Base-by-base conservation (phyloP, 2,329 filamentous ascomycete species). In the Colletotrichum endophyticum region DNA sequence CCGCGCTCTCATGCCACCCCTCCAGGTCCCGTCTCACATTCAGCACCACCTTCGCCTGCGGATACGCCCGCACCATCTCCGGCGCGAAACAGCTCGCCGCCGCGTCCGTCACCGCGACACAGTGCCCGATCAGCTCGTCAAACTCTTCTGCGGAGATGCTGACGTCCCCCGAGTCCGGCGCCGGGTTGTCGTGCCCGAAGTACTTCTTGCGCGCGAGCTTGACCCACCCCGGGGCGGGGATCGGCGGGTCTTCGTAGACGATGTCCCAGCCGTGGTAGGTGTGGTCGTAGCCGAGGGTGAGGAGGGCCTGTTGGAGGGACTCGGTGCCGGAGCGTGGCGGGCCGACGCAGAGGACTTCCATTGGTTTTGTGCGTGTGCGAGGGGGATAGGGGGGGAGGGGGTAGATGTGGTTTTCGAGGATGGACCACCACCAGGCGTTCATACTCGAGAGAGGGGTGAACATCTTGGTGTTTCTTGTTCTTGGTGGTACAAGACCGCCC, bases 1-100 rank as follows among this genome's bases (percentile, higher is more conserved):
- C 76, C 30, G 81, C 68, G 67, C 84, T 86, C 53, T 78, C 72
- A 78, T 84, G 82, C 87, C 87, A 88, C n/a, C 81, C 82, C 27
- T 85, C 82, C 11, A 83, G 79, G 73, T 88, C 86, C n/a, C 83
- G 79, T 8, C 83, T 80, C 39, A 85, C 86, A 77, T 82, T 81
- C 72, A 87, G 83, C 22, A 90, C 84, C 13, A 90, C 87, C 75
- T 87, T 87, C 59, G 89, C 88, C 66, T 76, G 44, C 12, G 74
- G 74, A 5, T 76, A 76, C 28, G 74, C 74, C 12, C 66, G 11
- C 3, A 76, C 69, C 74, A 76, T 74, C 59, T 90, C 88, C 19
- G 84, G 82, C 5, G 83, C 85, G 59, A 90, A 86, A 28, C 85
- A 78, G 11, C 77, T 83, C 4, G 83, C 84, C 3, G 87, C 84